Percentiles rank a stretch among this genome's conserved stretches.
Evolutionary conservation across 192 early-diverging fungal species (phyloP).

Genomic region (Helicostylum pulchrum): DNA sequence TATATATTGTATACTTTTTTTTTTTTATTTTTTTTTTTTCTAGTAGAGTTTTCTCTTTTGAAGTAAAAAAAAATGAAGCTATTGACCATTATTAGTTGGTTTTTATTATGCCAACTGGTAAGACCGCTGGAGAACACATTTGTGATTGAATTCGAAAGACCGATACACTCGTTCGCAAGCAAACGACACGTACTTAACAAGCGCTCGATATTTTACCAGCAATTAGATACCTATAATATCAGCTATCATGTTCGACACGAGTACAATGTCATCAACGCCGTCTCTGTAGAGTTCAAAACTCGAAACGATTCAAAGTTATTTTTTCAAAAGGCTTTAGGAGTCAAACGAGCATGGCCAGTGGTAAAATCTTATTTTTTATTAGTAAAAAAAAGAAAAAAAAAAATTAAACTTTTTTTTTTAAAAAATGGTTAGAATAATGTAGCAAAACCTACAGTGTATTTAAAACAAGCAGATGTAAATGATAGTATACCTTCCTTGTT

Average conservation of each 20-base stretch:
- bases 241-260: conserved; percentile 37
- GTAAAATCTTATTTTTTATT: conserved; percentile 10
- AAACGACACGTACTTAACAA: conserved; percentile 5
- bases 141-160: conserved; percentile 27
- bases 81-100: neutral
- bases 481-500: conserved; percentile 13
- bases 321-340: conserved; percentile 20
- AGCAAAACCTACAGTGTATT: conserved; percentile 11
- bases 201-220: conserved; percentile 28
- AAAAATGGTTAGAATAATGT: conserved; percentile 1
- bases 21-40: neutral
- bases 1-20: neutral
- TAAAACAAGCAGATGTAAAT: conserved; percentile 15
- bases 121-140: conserved; percentile 10
- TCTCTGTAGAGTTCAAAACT: conserved; percentile 40
- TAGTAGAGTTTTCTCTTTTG: neutral
- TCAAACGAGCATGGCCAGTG: conserved; percentile 49
- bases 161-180: conserved; percentile 3
- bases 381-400: neutral
- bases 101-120: neutral
- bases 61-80: neutral
- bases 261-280: conserved; percentile 44
- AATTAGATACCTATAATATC: conserved; percentile 25
- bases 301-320: conserved; percentile 27
- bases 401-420: neutral